A percentile compares a stretch with the other conserved stretches of the same genome.
phyloP scores from a whole-genome alignment of 2,329 filamentous ascomycete genomes.

The Triangularia verruculosa region DNA sequence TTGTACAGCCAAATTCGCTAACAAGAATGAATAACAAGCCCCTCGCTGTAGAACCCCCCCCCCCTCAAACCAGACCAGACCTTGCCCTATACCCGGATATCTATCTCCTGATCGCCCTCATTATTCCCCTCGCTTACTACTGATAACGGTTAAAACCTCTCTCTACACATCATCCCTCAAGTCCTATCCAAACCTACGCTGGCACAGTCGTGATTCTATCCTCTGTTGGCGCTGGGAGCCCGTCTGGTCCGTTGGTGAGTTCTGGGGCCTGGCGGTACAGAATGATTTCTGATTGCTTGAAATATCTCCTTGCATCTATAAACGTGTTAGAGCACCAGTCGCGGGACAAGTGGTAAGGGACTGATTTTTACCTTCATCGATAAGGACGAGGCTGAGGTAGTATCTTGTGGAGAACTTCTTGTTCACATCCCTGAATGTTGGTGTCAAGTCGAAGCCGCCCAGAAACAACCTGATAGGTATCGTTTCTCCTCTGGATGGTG shows the following conservation, averaged over 20 bases:
- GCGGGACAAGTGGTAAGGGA: neutral
- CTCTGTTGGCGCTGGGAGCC: constrained; percentile 44
- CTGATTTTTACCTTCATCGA: constrained; percentile 74
- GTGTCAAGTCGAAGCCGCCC: constrained; percentile 94
- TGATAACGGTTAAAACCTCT: too few species aligned
- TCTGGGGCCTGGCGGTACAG: constrained; percentile 80
- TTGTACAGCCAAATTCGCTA: constrained; percentile 17
- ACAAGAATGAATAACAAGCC: neutral
- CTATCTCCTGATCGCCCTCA: neutral
- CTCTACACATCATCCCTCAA: too few species aligned
- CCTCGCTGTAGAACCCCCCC: neutral
- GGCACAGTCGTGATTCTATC: constrained; percentile 45
- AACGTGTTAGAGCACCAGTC: constrained; percentile 19
- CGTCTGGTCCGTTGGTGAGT: constrained; percentile 41
- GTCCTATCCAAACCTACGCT: constrained; percentile 16
- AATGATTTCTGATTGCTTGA: constrained; percentile 98
- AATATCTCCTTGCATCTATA: constrained; percentile 89
- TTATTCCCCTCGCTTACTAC: neutral
- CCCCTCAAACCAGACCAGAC: neutral
- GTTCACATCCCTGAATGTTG: constrained; percentile 98
- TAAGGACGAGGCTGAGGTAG: constrained; percentile 92
- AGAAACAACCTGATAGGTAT: constrained; percentile 97
- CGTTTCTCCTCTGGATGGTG: constrained; percentile 89
- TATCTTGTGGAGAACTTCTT: constrained; percentile 99
- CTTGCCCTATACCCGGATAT: neutral